Evolutionary conservation across 2,329 filamentous ascomycete species (phyloP).

Genomic region (Diaporthe australafricana): DNA sequence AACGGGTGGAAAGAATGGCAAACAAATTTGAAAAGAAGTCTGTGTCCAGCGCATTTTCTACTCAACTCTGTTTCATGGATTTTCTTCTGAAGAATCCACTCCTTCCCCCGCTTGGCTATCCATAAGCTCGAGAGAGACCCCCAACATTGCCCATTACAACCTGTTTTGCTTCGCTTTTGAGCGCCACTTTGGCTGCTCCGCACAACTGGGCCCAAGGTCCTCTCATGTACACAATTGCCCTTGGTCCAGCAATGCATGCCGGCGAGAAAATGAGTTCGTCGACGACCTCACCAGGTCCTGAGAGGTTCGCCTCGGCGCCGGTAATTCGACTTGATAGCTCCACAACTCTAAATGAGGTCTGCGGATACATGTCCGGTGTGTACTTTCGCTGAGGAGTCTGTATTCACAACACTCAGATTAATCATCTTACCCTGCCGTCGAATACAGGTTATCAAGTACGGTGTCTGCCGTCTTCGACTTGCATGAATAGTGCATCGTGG

Average conservation of each 20-base stretch:
- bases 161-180: not conserved
- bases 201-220: too few species aligned
- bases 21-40: too few species aligned
- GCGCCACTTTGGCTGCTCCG: not conserved
- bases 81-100: too few species aligned
- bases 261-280: too few species aligned
- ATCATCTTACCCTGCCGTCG: not conserved
- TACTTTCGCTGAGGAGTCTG: not conserved
- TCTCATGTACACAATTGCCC: not conserved
- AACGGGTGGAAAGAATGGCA: too few species aligned
- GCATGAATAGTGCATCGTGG: not conserved
- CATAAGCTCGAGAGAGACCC: not conserved
- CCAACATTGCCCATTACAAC: not conserved
- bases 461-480: not conserved
- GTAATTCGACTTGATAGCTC: not conserved
- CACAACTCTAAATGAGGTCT: not conserved
- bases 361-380: not conserved
- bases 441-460: rapidly evolving
- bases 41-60: too few species aligned
- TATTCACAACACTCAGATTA: not conserved
- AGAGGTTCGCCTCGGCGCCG: not conserved
- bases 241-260: not conserved
- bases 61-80: not conserved
- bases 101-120: too few species aligned
- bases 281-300: not conserved